Evolutionary conservation across 1,139 yeast species (phyloP).

Genomic region (Yamadazyma oceani): DNA sequence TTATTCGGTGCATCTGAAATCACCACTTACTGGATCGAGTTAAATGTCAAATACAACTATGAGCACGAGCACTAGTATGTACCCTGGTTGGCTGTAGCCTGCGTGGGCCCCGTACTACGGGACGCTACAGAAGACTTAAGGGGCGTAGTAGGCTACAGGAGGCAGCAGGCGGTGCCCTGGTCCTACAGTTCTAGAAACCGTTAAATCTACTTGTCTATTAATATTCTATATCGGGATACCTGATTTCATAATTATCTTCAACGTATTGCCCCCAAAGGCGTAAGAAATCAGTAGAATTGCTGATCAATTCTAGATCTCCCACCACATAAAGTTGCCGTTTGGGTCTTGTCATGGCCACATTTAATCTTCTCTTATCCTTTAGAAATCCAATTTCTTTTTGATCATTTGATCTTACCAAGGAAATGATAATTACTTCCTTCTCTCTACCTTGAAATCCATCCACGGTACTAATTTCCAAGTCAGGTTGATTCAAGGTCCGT

Average conservation of each 20-base stretch:
- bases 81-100: neutral
- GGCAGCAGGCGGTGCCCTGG: too few relatives aligned
- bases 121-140: too few relatives aligned
- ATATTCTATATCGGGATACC: constrained; percentile 57
- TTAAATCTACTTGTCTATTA: constrained; percentile 10
- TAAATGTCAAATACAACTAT: neutral
- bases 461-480: constrained; percentile 44
- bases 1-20: too few relatives aligned
- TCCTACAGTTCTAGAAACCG: too few relatives aligned
- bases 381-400: constrained; percentile 71
- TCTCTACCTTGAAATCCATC: constrained; percentile 64
- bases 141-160: too few relatives aligned
- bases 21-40: neutral
- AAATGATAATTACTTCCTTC: constrained; percentile 71
- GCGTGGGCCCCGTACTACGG: too few relatives aligned
- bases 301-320: constrained; percentile 74
- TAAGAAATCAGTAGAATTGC: constrained; percentile 49
- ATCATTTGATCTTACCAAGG: constrained; percentile 47
- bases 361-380: constrained; percentile 67
- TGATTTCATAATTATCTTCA: constrained; percentile 56
- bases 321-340: constrained; percentile 80
- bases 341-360: constrained; percentile 92
- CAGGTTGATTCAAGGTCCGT: constrained; percentile 21
- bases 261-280: constrained; percentile 71
- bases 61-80: constrained; percentile 1